These are phyloP conservation scores for Vigna trinervia DNA, from an alignment of 306 rosid genomes.

Conservation along the genomic window DNA sequence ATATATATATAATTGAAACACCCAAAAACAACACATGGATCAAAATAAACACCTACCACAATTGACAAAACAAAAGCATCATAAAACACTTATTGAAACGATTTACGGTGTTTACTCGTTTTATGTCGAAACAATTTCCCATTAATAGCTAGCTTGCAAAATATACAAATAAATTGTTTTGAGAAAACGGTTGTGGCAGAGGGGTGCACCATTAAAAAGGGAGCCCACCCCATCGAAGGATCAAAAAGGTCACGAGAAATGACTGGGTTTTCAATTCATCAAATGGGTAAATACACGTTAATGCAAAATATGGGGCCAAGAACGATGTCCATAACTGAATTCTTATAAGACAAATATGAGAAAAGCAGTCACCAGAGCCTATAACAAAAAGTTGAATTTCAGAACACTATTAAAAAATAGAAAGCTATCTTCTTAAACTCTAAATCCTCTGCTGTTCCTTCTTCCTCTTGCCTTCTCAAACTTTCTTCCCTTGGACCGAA, in stretches of 20 bases:
- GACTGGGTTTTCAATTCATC: background rate
- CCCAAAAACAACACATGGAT: too few species aligned
- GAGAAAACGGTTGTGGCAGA: background rate
- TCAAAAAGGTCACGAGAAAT: background rate
- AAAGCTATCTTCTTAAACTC: slow-evolving; percentile 49
- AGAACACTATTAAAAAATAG: background rate
- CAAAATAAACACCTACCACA: too few species aligned
- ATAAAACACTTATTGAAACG: too few species aligned
- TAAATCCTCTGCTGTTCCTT: slow-evolving; percentile 78
- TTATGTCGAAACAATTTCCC: background rate
- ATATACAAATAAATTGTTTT: background rate
- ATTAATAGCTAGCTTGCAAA: background rate
- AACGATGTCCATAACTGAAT: background rate
- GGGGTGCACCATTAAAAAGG: too few species aligned
- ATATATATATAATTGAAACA: too few species aligned
- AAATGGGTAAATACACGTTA: background rate
- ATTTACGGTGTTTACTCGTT: too few species aligned
- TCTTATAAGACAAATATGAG: background rate
- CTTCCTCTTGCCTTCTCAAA: slow-evolving; percentile 81
- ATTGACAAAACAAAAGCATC: too few species aligned
- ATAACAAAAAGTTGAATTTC: slow-evolving; percentile 12
- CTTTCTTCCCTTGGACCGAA: slow-evolving; percentile 78
- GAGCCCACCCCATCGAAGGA: background rate
- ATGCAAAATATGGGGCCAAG: background rate
- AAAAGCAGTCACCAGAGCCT: slow-evolving; percentile 14